Evolutionary conservation across 495 filamentous ascomycete genomes (phyloP), one percentile per base, ranked within the genome.

Genomic region (Achaetomiella virescens): DNA sequence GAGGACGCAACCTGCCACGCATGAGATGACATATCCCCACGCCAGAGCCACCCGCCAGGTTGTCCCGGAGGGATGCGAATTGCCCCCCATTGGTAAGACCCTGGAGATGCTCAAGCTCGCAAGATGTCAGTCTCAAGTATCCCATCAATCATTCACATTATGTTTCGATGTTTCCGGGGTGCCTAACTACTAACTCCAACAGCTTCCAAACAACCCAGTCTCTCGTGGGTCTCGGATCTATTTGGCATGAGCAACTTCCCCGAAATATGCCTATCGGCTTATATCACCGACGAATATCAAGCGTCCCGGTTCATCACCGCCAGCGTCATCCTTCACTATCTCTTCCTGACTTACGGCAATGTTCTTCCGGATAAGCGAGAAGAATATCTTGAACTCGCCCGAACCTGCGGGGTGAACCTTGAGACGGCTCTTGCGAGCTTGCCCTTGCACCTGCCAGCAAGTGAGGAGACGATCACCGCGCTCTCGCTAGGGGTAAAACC

Each of bases 401-500:
- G 61, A 12, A 59, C 78, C 18, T 82, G 82, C 50, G 75, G 74
- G n/a, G 61, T 67, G 12, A 85, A 84, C 42, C 55, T 84, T 15
- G 82, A 85, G 61, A 75, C 69, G 0, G 79, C 77, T 1, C 63
- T 87, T 40, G 70, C 78, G 6, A 75, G 75, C 40, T 57, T 85
- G 47, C 78, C 74, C 20, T 65, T 85, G 38, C 69, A 84, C 48
- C 75, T 83, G 69, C 78, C 82, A 0, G 75, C 78, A 1, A 79
- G 63, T 17, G 63, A 71, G 5, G 80, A 85, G 29, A 80, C 76
- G 21, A 75, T 85, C 33, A 72, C 79, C 43, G 83, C 83, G 2
- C 68, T 87, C 14, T 59, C 78, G 0, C 66, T 84, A 49, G 83
- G 80, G 24, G 82, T 84, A 59, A 22, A 45, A 15, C 1, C 0